Percentiles rank a stretch among this genome's conserved stretches.
Conservation (phyloP, 2,329 filamentous ascomycete genomes). For the Ilyonectria sp. region DNA sequence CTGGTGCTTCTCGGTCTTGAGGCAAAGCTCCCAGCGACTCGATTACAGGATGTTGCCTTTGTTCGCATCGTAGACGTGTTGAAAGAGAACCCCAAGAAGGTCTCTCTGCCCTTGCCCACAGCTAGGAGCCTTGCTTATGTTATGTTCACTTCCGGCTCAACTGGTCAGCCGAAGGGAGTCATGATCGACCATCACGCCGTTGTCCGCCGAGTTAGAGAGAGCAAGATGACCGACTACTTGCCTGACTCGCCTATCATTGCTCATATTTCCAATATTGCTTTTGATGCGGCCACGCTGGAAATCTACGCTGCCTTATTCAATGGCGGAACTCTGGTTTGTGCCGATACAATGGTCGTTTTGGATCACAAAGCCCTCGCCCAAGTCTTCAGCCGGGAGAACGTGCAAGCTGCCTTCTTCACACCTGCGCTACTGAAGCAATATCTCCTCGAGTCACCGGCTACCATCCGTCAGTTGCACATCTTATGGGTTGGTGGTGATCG, state of each 20-base stretch:
- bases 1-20: slow-evolving; percentile 34
- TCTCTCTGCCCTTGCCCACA: background rate
- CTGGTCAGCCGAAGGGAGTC: slow-evolving; percentile 43
- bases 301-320: slow-evolving; percentile 32
- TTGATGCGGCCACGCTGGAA: slow-evolving; percentile 30
- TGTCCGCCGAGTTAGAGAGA: slow-evolving; percentile 9
- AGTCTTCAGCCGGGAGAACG: slow-evolving; percentile 28
- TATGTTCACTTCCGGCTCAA: slow-evolving; percentile 46
- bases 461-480: slow-evolving; percentile 12
- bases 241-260: background rate
- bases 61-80: slow-evolving; percentile 25
- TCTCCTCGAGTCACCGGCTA: slow-evolving; percentile 23
- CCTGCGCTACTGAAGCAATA: slow-evolving; percentile 40
- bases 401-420: slow-evolving; percentile 33
- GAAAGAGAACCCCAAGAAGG: background rate
- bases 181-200: slow-evolving; percentile 34
- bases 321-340: slow-evolving; percentile 29
- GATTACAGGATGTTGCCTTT: slow-evolving; percentile 22
- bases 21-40: slow-evolving; percentile 12
- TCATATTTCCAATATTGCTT: slow-evolving; percentile 31
- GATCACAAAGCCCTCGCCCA: slow-evolving; percentile 18
- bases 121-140: slow-evolving; percentile 38
- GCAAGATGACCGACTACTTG: background rate
- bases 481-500: slow-evolving; percentile 41
- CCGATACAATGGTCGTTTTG: slow-evolving; percentile 25